These are phyloP conservation scores for Saccharomycopsis hybrid DNA, from an alignment of 1,139 yeast species.

Conservation along the genomic window DNA sequence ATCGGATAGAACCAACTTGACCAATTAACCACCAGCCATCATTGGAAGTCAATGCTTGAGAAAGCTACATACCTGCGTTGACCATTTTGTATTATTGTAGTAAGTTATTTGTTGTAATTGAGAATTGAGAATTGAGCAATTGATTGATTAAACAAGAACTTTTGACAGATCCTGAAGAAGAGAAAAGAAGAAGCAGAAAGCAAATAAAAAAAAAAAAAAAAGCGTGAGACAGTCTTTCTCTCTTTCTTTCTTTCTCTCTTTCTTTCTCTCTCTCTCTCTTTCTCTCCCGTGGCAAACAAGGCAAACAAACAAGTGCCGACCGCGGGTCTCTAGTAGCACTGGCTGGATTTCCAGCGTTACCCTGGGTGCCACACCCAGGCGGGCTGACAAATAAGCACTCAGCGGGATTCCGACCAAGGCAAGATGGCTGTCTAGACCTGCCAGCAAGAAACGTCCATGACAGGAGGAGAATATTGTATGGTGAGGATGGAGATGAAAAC, in stretches of 20 bases:
- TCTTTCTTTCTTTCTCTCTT: not conserved
- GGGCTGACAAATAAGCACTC: too few relatives aligned
- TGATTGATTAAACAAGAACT: not conserved
- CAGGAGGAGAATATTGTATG: too few relatives aligned
- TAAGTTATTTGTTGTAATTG: not conserved
- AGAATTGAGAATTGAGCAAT: not conserved
- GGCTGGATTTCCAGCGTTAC: not conserved
- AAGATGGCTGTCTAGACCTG: too few relatives aligned
- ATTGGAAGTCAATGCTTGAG: not conserved
- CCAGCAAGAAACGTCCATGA: too few relatives aligned
- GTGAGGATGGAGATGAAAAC: too few relatives aligned
- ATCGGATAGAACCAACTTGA: not conserved
- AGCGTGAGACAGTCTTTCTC: not conserved
- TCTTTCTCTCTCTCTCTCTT: too few relatives aligned
- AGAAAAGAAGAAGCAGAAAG: not conserved
- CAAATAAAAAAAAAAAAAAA: not conserved
- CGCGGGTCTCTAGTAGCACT: not conserved
- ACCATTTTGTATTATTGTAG: conserved; percentile 30
- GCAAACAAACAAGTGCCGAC: not conserved
- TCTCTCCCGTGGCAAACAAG: too few relatives aligned
- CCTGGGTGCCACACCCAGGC: not conserved
- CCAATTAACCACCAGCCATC: not conserved
- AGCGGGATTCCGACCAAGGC: too few relatives aligned
- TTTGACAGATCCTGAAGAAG: not conserved
- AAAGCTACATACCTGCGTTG: conserved; percentile 33